Percentiles rank a stretch among this genome's conserved stretches.
Evolutionary conservation across 2,329 filamentous ascomycete species (phyloP).

Genomic region (Taxawa tesnikishii): DNA sequence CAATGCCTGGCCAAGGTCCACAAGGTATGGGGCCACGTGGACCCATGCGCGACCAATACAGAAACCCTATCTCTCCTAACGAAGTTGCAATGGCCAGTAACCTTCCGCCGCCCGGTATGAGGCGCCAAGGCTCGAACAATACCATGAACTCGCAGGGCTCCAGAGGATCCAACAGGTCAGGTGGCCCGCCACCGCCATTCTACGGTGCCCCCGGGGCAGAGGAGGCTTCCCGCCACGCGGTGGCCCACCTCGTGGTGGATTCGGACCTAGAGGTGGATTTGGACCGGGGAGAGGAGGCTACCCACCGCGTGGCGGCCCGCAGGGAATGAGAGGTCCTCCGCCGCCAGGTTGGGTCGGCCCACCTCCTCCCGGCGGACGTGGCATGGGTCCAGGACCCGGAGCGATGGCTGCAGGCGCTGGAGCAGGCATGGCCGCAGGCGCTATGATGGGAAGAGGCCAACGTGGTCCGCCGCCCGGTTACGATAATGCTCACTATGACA

Average conservation of each 20-base stretch:
- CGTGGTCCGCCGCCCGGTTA: conserved; percentile 28
- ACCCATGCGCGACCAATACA: conserved; percentile 49
- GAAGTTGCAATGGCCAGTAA: conserved; percentile 9
- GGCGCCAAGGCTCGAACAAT: conserved; percentile 34
- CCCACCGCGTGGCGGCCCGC: conserved; percentile 20
- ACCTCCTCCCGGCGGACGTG: conserved; percentile 21
- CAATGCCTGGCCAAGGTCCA: conserved; percentile 19
- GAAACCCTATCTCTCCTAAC: conserved; percentile 37
- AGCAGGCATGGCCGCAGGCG: conserved; percentile 19
- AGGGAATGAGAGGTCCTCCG: conserved; percentile 18
- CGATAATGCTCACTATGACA: conserved; percentile 15
- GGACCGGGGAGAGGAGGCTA: conserved; percentile 8
- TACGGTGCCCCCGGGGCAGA: conserved; percentile 14
- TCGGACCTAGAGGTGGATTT: conserved; percentile 32
- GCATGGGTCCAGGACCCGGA: conserved; percentile 15
- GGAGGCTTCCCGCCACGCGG: conserved; percentile 13
- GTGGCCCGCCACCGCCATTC: conserved; percentile 15
- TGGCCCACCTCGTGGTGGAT: conserved; percentile 31
- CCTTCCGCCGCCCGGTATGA: conserved; percentile 32
- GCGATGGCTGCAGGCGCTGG: conserved; percentile 13
- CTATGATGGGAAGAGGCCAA: conserved; percentile 29
- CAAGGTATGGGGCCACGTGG: conserved; percentile 20
- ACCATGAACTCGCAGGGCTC: conserved; percentile 26
- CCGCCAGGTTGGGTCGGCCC: conserved; percentile 18
- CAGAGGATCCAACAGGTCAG: too few species aligned